Evolutionary conservation across 768 basidiomycete genomes (phyloP).

Genomic region (Phlebiopsis gigantea): DNA sequence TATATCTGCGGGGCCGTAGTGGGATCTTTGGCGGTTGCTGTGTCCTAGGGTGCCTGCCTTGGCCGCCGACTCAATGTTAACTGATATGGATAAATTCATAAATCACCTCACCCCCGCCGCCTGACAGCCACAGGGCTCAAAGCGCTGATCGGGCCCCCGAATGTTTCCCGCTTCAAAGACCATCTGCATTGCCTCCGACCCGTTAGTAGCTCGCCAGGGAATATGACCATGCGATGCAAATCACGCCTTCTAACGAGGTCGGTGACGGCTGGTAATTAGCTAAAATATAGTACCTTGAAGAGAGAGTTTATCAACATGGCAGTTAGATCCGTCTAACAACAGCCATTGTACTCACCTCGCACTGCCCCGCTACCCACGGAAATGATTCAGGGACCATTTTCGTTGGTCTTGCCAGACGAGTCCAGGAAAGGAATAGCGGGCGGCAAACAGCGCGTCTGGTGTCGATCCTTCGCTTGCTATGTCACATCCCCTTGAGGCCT

Average conservation of each 20-base stretch:
- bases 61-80: not conserved
- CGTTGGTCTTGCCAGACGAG: too few relatives aligned
- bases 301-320: not conserved
- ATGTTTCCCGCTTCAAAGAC: not conserved
- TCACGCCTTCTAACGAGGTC: not conserved
- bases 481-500: too few relatives aligned
- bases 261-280: not conserved
- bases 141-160: not conserved
- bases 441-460: not conserved
- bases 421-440: not conserved
- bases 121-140: not conserved
- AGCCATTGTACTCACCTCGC: not conserved
- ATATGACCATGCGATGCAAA: not conserved
- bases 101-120: not conserved
- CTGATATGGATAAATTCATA: not conserved
- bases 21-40: constrained; percentile 3
- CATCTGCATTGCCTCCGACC: not conserved
- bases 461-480: not conserved
- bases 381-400: not conserved
- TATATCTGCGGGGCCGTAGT: not conserved
- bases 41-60: not conserved
- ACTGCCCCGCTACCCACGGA: not conserved
- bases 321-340: too few relatives aligned
- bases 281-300: not conserved
- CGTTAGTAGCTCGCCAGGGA: not conserved